Percentiles rank a stretch among this genome's conserved stretches.
Conservation (phyloP, 805 yeast species). For the Cyberlindnera lachancei region DNA sequence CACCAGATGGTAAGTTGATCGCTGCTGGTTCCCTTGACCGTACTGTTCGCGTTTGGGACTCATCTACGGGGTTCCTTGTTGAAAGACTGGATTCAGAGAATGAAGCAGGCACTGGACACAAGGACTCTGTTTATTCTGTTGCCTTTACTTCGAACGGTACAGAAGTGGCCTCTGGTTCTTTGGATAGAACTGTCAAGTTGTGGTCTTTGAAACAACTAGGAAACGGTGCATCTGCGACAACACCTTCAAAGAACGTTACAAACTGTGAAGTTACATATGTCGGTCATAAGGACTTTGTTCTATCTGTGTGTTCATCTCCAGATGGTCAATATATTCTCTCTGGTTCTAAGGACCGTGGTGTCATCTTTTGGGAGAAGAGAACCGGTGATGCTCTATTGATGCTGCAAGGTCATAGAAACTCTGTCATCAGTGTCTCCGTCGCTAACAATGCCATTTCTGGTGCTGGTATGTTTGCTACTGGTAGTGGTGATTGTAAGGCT, state of each 20-base stretch:
- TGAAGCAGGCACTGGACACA: conserved; percentile 87
- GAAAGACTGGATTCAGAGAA: conserved; percentile 88
- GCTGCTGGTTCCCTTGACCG: conserved; percentile 97
- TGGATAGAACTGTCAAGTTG: conserved; percentile 91
- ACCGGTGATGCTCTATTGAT: conserved; percentile 88
- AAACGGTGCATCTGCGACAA: conserved; percentile 33
- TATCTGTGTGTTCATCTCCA: conserved; percentile 90
- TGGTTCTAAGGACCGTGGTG: conserved; percentile 96
- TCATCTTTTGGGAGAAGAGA: conserved; percentile 90
- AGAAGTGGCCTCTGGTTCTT: conserved; percentile 89
- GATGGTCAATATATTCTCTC: conserved; percentile 85
- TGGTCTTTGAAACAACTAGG: conserved; percentile 76
- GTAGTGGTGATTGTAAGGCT: conserved; percentile 96
- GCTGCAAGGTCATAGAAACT: conserved; percentile 95
- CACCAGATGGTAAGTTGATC: conserved; percentile 88
- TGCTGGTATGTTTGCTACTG: conserved; percentile 90
- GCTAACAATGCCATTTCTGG: conserved; percentile 67
- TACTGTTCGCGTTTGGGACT: conserved; percentile 96
- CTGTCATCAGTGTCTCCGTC: conserved; percentile 91
- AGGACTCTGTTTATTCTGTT: conserved; percentile 91
- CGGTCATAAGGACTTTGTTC: conserved; percentile 94
- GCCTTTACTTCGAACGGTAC: conserved; percentile 88
- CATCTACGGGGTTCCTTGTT: conserved; percentile 82
- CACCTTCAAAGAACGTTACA: conserved; percentile 33
- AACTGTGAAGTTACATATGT: conserved; percentile 88